A percentile compares a stretch with the other conserved stretches of the same genome.
These are phyloP conservation scores for Pseudogymnoascus sp. DNA, from an alignment of 2,329 filamentous ascomycete genomes.

Conservation along the genomic window DNA sequence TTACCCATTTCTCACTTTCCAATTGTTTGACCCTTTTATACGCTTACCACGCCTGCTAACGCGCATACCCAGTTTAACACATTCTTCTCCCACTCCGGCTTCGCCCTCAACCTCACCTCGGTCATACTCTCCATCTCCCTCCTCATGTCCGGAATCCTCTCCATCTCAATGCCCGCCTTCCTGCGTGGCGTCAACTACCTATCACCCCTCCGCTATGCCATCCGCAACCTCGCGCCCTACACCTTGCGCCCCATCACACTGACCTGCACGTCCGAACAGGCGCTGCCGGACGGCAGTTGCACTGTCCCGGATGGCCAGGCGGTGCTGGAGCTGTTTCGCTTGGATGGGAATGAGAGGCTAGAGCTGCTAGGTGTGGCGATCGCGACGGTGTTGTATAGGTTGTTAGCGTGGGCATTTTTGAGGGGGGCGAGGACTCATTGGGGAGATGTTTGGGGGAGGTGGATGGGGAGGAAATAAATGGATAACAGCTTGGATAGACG, in stretches of 20 bases:
- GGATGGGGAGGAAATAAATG: background rate
- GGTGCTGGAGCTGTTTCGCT: constrained; percentile 58
- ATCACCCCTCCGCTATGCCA: constrained; percentile 61
- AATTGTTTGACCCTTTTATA: background rate
- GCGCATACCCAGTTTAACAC: constrained; percentile 54
- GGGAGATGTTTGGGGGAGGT: constrained; percentile 22
- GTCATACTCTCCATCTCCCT: constrained; percentile 63
- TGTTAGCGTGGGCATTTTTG: constrained; percentile 54
- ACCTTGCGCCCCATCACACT: constrained; percentile 55
- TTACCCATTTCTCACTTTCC: background rate
- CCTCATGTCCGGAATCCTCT: constrained; percentile 64
- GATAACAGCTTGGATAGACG: background rate
- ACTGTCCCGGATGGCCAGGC: constrained; percentile 59
- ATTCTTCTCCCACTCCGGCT: constrained; percentile 65
- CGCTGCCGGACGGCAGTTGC: constrained; percentile 52
- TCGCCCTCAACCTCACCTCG: constrained; percentile 65
- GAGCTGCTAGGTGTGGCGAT: constrained; percentile 57
- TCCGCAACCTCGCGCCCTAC: constrained; percentile 59
- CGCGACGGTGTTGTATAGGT: constrained; percentile 56
- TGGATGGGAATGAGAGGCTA: constrained; percentile 52
- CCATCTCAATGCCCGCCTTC: constrained; percentile 58
- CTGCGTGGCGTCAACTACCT: constrained; percentile 65
- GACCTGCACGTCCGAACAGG: constrained; percentile 54
- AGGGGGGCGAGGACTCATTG: constrained; percentile 47
- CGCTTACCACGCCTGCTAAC: background rate